These are phyloP conservation scores for Penicillium freii DNA, from an alignment of 2,329 filamentous ascomycete species.

Conservation along the genomic window DNA sequence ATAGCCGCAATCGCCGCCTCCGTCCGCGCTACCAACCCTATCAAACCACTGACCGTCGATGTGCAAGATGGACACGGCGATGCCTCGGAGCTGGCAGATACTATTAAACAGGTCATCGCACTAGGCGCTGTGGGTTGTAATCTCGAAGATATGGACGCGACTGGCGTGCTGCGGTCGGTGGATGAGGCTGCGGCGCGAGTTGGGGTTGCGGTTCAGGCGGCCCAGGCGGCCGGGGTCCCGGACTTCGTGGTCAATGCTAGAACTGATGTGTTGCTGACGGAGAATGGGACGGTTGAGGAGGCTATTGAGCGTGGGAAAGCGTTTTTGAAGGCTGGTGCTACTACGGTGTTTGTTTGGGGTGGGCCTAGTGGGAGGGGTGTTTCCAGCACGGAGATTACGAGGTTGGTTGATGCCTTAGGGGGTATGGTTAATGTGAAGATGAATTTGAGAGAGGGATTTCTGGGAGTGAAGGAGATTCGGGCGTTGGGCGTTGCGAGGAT, in stretches of 20 bases:
- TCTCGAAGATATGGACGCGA: slow-evolving; percentile 54
- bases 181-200: slow-evolving; percentile 53
- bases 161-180: slow-evolving; percentile 38
- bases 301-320: slow-evolving; percentile 55
- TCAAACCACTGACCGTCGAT: slow-evolving; percentile 51
- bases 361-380: slow-evolving; percentile 46
- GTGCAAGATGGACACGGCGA: slow-evolving; percentile 61
- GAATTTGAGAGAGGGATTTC: slow-evolving; percentile 35
- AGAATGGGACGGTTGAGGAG: slow-evolving; percentile 45
- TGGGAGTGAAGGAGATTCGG: slow-evolving; percentile 48
- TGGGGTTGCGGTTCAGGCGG: slow-evolving; percentile 26
- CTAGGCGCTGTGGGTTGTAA: slow-evolving; percentile 59
- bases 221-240: slow-evolving; percentile 49
- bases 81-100: slow-evolving; percentile 42
- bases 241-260: slow-evolving; percentile 60
- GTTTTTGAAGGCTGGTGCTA: slow-evolving; percentile 59
- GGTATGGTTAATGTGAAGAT: slow-evolving; percentile 53
- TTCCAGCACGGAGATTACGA: slow-evolving; percentile 48
- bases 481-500: slow-evolving; percentile 56
- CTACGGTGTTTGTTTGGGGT: slow-evolving; percentile 62
- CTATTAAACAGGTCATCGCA: slow-evolving; percentile 47
- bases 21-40: slow-evolving; percentile 40
- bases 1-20: slow-evolving; percentile 48
- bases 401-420: slow-evolving; percentile 49
- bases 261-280: slow-evolving; percentile 51